Conservation (phyloP, 2,329 filamentous ascomycete genomes). For the Ascochyta clinopodiicola region DNA sequence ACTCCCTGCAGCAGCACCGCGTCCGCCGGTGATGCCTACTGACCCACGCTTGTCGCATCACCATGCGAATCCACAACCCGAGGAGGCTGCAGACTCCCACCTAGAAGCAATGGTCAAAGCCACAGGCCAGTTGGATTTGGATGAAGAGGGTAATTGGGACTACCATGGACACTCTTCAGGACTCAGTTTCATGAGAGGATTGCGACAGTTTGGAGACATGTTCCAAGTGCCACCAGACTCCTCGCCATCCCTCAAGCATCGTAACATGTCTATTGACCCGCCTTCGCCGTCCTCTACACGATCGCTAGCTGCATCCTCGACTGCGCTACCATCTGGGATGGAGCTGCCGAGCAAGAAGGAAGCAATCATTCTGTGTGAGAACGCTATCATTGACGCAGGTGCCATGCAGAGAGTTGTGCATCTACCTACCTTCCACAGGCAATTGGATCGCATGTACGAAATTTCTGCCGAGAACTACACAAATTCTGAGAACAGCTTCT, state of each 20-base stretch:
- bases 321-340: conserved; percentile 41
- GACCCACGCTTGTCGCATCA: conserved; percentile 31
- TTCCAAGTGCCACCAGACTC: conserved; percentile 68
- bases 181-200: conserved; percentile 82
- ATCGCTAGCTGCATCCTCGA: conserved; percentile 63
- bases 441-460: conserved; percentile 79
- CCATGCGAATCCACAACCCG: conserved; percentile 27
- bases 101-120: conserved; percentile 95
- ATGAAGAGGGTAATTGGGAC: conserved; percentile 91
- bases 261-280: conserved; percentile 63
- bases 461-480: conserved; percentile 59
- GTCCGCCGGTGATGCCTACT: conserved; percentile 29
- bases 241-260: conserved; percentile 64
- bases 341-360: conserved; percentile 72
- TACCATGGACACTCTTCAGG: conserved; percentile 95
- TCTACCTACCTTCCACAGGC: conserved; percentile 78
- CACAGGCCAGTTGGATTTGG: conserved; percentile 87
- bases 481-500: conserved; percentile 55
- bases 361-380: conserved; percentile 63
- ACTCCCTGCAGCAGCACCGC: conserved; percentile 33
- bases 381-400: conserved; percentile 67
- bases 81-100: conserved; percentile 63
- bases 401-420: conserved; percentile 77
- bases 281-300: conserved; percentile 73
- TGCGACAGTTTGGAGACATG: conserved; percentile 85